Conservation (phyloP, 176 grass and related monocot genomes). For the Bothriochloa decipiens region DNA sequence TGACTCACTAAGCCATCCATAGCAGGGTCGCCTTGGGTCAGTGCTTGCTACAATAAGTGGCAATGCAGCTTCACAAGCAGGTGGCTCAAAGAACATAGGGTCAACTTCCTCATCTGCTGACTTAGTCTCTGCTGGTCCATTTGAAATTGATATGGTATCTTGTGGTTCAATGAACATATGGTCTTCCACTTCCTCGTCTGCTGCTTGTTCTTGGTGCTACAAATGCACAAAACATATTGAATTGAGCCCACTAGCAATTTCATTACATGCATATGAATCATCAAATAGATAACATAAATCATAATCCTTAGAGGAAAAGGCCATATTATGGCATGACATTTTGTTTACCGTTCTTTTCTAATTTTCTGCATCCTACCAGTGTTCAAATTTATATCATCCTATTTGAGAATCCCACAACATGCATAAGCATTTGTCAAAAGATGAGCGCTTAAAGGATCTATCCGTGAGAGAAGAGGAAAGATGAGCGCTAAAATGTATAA, state of each 20-base stretch:
- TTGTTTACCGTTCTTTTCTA: not conserved
- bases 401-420: not conserved
- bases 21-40: constrained; percentile 11
- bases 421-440: not conserved
- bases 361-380: not conserved
- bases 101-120: not conserved
- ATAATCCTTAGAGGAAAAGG: not conserved
- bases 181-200: not conserved
- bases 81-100: not conserved
- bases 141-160: not conserved
- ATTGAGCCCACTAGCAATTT: not conserved
- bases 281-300: not conserved
- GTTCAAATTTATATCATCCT: not conserved
- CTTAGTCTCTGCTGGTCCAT: not conserved
- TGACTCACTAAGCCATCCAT: constrained; percentile 47
- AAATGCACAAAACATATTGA: constrained; percentile 8
- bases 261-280: not conserved
- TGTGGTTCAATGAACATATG: not conserved
- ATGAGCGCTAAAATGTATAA: not conserved
- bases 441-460: too few species aligned
- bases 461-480: not conserved
- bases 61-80: not conserved
- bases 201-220: not conserved
- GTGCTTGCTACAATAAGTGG: not conserved
- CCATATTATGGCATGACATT: not conserved